Evolutionary conservation across 192 early-diverging fungal genomes (phyloP), one percentile per base, ranked within the genome.

Genomic region (Coemansia sp.): DNA sequence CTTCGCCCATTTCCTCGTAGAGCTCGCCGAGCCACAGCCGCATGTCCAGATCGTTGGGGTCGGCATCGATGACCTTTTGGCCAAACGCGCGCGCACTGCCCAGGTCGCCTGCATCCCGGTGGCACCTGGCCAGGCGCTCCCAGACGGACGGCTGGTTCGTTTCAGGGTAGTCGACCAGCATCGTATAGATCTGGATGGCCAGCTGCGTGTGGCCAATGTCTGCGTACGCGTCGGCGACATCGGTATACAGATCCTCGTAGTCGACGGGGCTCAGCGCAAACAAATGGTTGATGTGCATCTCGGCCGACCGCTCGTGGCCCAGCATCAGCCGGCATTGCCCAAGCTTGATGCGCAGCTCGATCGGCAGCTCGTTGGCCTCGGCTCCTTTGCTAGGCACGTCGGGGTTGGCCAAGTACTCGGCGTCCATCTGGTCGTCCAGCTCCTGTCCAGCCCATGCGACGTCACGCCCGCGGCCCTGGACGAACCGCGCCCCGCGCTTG

Each of bases 341-440:
- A 28, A 95, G 84, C 69, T 92, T 92, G 55, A 91, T 87, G 21
- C 93, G 87, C 53, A 99, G 80, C 75, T 97, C 94, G 1, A 95
- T 69, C 0, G 95, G 95, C 30, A 97, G 74, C 8, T 64, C 58
- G 51, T 66, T 68, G 43, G 66, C 66, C 16, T 53, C 49, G 25
- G 43, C 45, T 20, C 7, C 59, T 0, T 43, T 33, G 9, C 64
- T 53, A n/a, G n/a, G n/a, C n/a, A n/a, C n/a, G n/a, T n/a, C n/a
- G n/a, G n/a, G n/a, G 31, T 67, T 60, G 10, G 74, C 79, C 6
- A 76, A 68, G 72, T 88, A 93, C 53, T 91, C 90, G 0, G 67
- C 57, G 66, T 90, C 86, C 42, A 86, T 79, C 9, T 83, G 72
- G 40, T 86, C 82, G 30, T 64, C 66, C 34, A 90, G 78, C 64